phyloP scores from a whole-genome alignment of 441 rosid genomes.

The Jatropha multifida region DNA sequence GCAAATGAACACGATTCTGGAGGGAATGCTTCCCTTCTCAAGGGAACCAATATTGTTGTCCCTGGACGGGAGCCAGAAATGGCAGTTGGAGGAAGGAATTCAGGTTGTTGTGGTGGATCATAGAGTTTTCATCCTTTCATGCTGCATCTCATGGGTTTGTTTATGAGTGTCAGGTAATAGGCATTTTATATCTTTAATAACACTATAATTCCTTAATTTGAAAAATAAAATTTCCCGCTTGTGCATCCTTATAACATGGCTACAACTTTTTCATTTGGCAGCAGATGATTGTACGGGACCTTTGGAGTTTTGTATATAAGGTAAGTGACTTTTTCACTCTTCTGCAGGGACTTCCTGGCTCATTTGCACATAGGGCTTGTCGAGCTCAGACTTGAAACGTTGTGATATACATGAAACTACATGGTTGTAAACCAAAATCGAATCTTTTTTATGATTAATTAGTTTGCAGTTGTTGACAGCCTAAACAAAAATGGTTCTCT shows the following conservation, averaged over 20 bases:
- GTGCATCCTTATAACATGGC: not conserved
- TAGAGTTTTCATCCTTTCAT: slow-evolving; percentile 19
- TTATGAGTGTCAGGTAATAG: slow-evolving; percentile 20
- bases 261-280: not conserved
- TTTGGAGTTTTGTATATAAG: slow-evolving; percentile 13
- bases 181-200: not conserved
- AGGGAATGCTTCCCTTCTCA: slow-evolving; percentile 47
- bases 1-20: slow-evolving; percentile 46
- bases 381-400: slow-evolving; percentile 11
- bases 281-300: slow-evolving; percentile 4
- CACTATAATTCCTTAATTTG: not conserved
- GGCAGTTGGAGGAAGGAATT: slow-evolving; percentile 25
- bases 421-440: slow-evolving; percentile 8
- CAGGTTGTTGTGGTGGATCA: slow-evolving; percentile 45
- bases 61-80: slow-evolving; percentile 41
- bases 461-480: not conserved
- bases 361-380: slow-evolving; percentile 8
- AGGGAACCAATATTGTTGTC: slow-evolving; percentile 45
- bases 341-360: slow-evolving; percentile 10
- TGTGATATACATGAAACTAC: slow-evolving; percentile 4
- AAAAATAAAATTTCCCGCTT: not conserved
- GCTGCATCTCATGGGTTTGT: not conserved
- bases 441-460: not conserved
- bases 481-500: not conserved
- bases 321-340: slow-evolving; percentile 10